Evolutionary conservation across 352 stramenopile species (phyloP).

Genomic region (Phytophthora macrochlamydospora): DNA sequence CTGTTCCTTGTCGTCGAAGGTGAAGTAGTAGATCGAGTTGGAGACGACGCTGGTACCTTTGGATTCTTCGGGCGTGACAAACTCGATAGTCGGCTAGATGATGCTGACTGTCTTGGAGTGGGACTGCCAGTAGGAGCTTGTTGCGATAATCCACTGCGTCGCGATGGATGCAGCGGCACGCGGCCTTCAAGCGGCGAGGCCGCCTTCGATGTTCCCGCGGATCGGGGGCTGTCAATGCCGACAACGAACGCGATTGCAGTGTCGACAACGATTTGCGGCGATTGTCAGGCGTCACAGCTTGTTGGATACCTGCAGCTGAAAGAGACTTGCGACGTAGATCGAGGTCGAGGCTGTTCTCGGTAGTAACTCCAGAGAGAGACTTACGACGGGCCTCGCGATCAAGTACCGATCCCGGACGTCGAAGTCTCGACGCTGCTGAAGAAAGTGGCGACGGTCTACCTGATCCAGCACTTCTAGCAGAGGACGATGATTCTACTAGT

Average conservation of each 20-base stretch:
- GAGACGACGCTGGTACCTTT: constrained; percentile 18
- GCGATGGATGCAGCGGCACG: constrained; percentile 28
- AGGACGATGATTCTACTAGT: background rate
- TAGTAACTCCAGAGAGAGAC: constrained; percentile 33
- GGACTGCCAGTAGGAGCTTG: constrained; percentile 14
- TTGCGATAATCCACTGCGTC: constrained; percentile 21
- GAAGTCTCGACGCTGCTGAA: constrained; percentile 21
- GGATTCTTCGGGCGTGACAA: constrained; percentile 27
- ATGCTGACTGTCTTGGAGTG: constrained; percentile 19
- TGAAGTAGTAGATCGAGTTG: constrained; percentile 21
- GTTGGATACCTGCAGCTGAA: constrained; percentile 23
- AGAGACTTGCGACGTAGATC: constrained; percentile 58
- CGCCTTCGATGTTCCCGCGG: constrained; percentile 21
- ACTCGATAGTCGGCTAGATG: constrained; percentile 29
- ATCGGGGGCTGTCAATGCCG: constrained; percentile 29
- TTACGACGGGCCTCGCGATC: constrained; percentile 47
- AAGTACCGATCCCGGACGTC: constrained; percentile 29
- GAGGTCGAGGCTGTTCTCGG: constrained; percentile 32
- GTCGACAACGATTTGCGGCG: constrained; percentile 55
- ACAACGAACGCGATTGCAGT: constrained; percentile 35
- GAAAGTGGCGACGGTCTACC: constrained; percentile 12
- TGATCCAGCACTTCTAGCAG: constrained; percentile 2
- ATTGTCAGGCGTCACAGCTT: constrained; percentile 27
- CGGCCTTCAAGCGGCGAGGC: constrained; percentile 12
- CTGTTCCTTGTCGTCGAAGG: constrained; percentile 23